phyloP scores from a whole-genome alignment of 768 basidiomycete species.

The Boletus tylopilopsis region DNA sequence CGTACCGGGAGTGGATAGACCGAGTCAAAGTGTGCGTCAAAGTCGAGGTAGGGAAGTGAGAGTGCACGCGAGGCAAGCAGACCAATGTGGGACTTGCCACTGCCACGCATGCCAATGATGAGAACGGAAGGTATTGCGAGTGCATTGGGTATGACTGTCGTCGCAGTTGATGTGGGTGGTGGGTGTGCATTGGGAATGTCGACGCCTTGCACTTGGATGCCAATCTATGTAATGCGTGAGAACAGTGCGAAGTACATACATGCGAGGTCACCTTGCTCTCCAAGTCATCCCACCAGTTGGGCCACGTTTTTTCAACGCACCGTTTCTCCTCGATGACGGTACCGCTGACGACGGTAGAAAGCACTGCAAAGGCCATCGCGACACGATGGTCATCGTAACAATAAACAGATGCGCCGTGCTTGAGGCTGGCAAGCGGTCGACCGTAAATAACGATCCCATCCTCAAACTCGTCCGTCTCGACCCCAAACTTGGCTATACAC shows the following conservation, averaged over 20 bases:
- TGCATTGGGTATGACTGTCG: slow-evolving; percentile 21
- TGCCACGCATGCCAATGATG: slow-evolving; percentile 94
- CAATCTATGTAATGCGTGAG: slow-evolving; percentile 55
- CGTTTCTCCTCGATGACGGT: slow-evolving; percentile 92
- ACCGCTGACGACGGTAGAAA: slow-evolving; percentile 68
- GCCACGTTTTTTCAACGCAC: slow-evolving; percentile 99
- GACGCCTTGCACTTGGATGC: slow-evolving; percentile 81
- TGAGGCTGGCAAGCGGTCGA: slow-evolving; percentile 59
- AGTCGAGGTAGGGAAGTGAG: slow-evolving; percentile 76
- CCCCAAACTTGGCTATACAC: slow-evolving; percentile 82
- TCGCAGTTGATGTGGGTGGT: slow-evolving; percentile 39
- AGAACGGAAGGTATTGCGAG: slow-evolving; percentile 55
- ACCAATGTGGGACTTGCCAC: slow-evolving; percentile 91
- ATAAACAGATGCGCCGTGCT: slow-evolving; percentile 72
- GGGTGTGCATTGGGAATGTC: slow-evolving; percentile 50
- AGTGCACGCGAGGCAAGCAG: slow-evolving; percentile 69
- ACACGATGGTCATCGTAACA: slow-evolving; percentile 99
- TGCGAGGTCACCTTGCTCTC: slow-evolving; percentile 72
- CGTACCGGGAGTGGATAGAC: slow-evolving; percentile 60
- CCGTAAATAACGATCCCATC: slow-evolving; percentile 92
- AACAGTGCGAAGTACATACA: not conserved
- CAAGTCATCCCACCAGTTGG: slow-evolving; percentile 99
- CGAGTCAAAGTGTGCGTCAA: slow-evolving; percentile 73
- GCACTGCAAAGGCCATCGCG: slow-evolving; percentile 95
- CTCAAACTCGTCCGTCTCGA: slow-evolving; percentile 86